Conservation (phyloP, 2,329 filamentous ascomycete genomes). For the Xylaria arbuscula region DNA sequence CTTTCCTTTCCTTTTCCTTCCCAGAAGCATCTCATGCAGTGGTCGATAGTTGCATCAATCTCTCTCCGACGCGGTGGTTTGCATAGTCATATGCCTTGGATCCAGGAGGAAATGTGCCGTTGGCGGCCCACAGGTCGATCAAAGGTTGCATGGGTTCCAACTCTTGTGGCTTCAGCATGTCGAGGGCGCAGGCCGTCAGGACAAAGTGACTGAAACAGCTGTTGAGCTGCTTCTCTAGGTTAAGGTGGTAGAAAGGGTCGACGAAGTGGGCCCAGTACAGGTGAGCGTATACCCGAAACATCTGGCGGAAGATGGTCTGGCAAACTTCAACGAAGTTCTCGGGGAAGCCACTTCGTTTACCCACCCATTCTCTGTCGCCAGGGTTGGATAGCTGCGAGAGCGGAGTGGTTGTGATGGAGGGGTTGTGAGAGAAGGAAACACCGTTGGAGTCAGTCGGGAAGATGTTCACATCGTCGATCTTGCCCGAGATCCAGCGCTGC, state of each 20-base stretch:
- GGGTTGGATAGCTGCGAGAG: slow-evolving; percentile 71
- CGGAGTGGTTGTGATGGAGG: slow-evolving; percentile 67
- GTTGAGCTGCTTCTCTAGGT: slow-evolving; percentile 83
- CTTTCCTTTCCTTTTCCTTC: slow-evolving; percentile 13
- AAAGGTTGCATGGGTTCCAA: slow-evolving; percentile 95
- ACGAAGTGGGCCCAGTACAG: slow-evolving; percentile 97
- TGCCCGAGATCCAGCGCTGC: slow-evolving; percentile 96
- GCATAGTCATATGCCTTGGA: slow-evolving; percentile 75
- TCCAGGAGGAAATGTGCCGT: slow-evolving; percentile 85
- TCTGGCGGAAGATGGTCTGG: slow-evolving; percentile 94
- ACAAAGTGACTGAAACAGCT: slow-evolving; percentile 90
- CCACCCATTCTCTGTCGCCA: slow-evolving; percentile 80
- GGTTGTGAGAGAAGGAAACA: slow-evolving; percentile 73
- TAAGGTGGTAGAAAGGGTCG: slow-evolving; percentile 85
- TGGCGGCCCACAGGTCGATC: slow-evolving; percentile 90
- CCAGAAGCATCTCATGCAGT: slow-evolving; percentile 37
- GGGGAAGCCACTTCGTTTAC: slow-evolving; percentile 92
- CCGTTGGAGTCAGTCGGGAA: slow-evolving; percentile 87
- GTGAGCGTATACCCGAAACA: slow-evolving; percentile 98
- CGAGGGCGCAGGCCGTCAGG: slow-evolving; percentile 80
- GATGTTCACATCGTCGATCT: slow-evolving; percentile 88
- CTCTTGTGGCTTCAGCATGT: slow-evolving; percentile 88
- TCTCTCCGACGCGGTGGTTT: slow-evolving; percentile 70
- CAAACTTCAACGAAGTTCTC: slow-evolving; percentile 89
- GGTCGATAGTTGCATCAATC: slow-evolving; percentile 62